Base-by-base conservation (phyloP, 164 flowering plant genomes). In the Aristolochia californica region DNA sequence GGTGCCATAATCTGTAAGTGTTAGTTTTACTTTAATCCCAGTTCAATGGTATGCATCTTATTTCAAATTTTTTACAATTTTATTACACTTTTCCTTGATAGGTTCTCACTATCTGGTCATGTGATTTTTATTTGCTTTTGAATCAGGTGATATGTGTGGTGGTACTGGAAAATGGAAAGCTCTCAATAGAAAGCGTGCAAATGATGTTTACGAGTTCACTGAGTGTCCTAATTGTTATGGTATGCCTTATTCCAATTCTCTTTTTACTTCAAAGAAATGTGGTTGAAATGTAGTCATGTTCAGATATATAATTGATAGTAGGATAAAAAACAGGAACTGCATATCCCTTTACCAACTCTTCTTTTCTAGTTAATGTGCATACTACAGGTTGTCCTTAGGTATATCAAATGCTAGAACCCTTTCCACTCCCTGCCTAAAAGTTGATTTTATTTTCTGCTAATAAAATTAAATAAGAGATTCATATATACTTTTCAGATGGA, bases 151-250 rank as follows among this genome's bases (percentile, higher is more conserved):
- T 67, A 93, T 93, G 98, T 88, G 97, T 78, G 98, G 98, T 71
- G 97, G 97, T 68, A 88, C 98, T 69, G 97, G 98, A 80, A 88
- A 93, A 76, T 93, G 98, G 98, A 93, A 93, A 74, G 97, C 97
- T 67, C 88, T 88, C 44, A 88, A 93, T 71, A 61, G 98, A 67
- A 93, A 93, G 74, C 83, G 97, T 23, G 97, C 98, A 12, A 83
- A 83, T 75, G 98, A 88, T 77, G 87, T 85, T 24, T 88, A 85
- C 56, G 95, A 81, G 76, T 87, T 87, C 50, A 93, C 97, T 0
- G 98, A 93, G 62, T 93, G 97, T 58, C 97, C 98, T 25, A 93
- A 93, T 72, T 88, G 98, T 65, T 93, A 93, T 59, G 98, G 98
- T 91, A 83, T 54, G 71, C 28, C 7, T 44, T 45, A 27, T 58